Evolutionary conservation across 768 basidiomycete genomes (phyloP).

Genomic region (Dioszegia aurantiaca): DNA sequence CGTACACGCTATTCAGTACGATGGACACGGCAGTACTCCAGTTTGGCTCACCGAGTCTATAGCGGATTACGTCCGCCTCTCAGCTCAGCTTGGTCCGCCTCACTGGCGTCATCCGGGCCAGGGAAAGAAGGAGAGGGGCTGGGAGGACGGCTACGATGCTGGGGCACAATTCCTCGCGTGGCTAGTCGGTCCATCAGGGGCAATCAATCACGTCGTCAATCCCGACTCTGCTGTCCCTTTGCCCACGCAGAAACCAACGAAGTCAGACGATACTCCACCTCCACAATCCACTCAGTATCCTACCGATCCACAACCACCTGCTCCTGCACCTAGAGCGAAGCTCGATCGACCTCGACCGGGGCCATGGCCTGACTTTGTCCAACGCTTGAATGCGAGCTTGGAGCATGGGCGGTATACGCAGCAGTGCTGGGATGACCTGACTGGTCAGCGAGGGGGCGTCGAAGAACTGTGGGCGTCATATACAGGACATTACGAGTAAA

Average conservation of each 20-base stretch:
- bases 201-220: not conserved
- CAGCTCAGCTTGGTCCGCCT: slow-evolving; percentile 25
- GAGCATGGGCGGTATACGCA: slow-evolving; percentile 31
- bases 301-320: not conserved
- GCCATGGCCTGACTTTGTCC: slow-evolving; percentile 30
- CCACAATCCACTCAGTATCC: slow-evolving; percentile 19
- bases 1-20: slow-evolving; percentile 41
- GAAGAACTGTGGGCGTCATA: slow-evolving; percentile 35
- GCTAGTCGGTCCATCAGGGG: slow-evolving; percentile 21
- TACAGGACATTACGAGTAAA: slow-evolving; percentile 27
- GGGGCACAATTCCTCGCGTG: slow-evolving; percentile 38
- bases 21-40: slow-evolving; percentile 31
- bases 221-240: not conserved
- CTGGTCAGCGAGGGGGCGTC: slow-evolving; percentile 22
- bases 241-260: not conserved
- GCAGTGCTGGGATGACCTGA: slow-evolving; percentile 34
- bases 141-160: slow-evolving; percentile 39
- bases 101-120: slow-evolving; percentile 39
- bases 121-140: slow-evolving; percentile 32
- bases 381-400: slow-evolving; percentile 26
- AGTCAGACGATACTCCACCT: slow-evolving; percentile 4
- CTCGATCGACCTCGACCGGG: slow-evolving; percentile 3
- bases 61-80: slow-evolving; percentile 38
- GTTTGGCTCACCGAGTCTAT: slow-evolving; percentile 41
- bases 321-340: not conserved